Evolutionary conservation across 2,329 filamentous ascomycete species (phyloP), one percentile per base, ranked within the genome.

Genomic region (Setomelanomma holmii): DNA sequence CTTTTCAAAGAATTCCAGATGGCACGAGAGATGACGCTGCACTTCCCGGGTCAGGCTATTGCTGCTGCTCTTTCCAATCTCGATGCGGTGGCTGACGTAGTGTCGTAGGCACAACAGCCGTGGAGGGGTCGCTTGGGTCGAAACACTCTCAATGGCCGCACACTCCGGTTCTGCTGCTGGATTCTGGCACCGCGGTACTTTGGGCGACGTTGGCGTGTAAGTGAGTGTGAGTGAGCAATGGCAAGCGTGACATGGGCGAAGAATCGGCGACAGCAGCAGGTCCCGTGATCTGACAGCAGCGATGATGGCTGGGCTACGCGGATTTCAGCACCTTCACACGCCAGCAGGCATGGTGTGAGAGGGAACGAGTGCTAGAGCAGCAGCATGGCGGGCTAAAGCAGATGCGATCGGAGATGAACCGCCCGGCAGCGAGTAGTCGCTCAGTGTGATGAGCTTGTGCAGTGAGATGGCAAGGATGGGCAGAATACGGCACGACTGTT

Each of bases 381-480:
- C 46, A 55, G 44, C 35, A 30, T 30, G 51, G 49, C 50, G 50
- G 59, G 59, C 61, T 58, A 61, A 54, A 58, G 58, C 63, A 65
- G 66, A 73, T 69, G 66, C 65, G 71, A 74, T 74, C 72, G 72
- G 72, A 75, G 70, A 75, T 74, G 65, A 64, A 63, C 58, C 62
- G 65, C 61, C 44, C 59, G 61, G 60, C 63, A 67, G 54, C 61
- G 61, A 64, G 61, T 63, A 51, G 56, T 60, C 56, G 60, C 50
- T 56, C 49, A 48, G 61, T 58, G 61, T 64, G 63, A 66, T 61
- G 55, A 56, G 58, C 49, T 39, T 50, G 42, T 59, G 62, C 60
- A 63, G 61, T 41, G 47, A 27, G 44, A 21, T 49, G 30, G 51
- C 53, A 45, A 52, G 60, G 55, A 49, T 56, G 23, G 38, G 38